Base-by-base conservation (phyloP, 225 moss, liverwort and hornwort genomes). In the Anthoceros angustus region DNA sequence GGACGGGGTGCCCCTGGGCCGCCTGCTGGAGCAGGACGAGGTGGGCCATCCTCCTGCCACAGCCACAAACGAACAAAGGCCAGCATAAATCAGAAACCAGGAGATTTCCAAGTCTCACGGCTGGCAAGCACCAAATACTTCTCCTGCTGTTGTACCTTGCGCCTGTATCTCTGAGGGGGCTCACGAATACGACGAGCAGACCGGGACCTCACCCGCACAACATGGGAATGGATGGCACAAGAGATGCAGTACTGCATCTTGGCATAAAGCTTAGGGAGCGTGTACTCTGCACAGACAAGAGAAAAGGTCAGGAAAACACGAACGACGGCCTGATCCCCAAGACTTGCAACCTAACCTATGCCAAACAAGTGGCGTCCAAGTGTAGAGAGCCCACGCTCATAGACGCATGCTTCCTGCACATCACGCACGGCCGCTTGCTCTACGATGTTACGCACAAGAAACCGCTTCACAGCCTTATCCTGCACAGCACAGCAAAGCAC, bases 391-490 rank as follows among this genome's bases (percentile, higher is more conserved):
- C 0, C 4, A 87, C 90, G 87, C 5, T 93, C 90, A 14, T 93
- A 90, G 6, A 93, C 90, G 45, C 93, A 93, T 0, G 93, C 93
- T 74, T 93, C 93, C 73, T 93, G 93, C 66, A 93, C 90, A 75
- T 93, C 93, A 69, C 90, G 80, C 25, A 93, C 90, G 16, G 90
- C 90, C 23, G 93, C 90, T 73, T 93, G 90, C 70, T 93, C 90
- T 20, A 93, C 93, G 23, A 93, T 93, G 72, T 93, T 93, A 25
- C 90, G 84, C 5, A 93, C 90, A 77, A 93, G 73, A 68, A 93
- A 93, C 4, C 90, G 73, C 84, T 93, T 93, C 55, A 93, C 90
- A 8, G 93, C 90, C 82, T 93, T 93, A 80, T 93, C 90, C 90
- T 93, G 75, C 2, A 12, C 12, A n/a, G n/a, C n/a, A n/a, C 0